Percentiles rank a stretch among this genome's conserved stretches.
These are phyloP conservation scores for Vigna radiata DNA, from an alignment of 306 rosid species.

Conservation along the genomic window DNA sequence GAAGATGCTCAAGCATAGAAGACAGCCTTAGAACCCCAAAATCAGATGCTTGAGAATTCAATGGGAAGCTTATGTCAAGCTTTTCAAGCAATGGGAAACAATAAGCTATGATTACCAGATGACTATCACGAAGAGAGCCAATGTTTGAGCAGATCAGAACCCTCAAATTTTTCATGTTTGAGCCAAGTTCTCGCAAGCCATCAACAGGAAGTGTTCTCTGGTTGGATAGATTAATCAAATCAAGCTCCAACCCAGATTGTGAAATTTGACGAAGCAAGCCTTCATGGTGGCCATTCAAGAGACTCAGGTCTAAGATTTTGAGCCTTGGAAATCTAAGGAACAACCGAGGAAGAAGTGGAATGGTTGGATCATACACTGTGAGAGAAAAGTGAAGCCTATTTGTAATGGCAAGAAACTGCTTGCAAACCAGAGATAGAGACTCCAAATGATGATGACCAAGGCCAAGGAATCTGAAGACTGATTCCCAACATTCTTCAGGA, in stretches of 20 bases:
- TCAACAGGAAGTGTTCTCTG: conserved; percentile 49
- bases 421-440: conserved; percentile 69
- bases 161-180: conserved; percentile 56
- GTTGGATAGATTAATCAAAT: conserved; percentile 65
- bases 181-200: conserved; percentile 54
- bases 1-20: conserved; percentile 55
- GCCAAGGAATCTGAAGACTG: conserved; percentile 51
- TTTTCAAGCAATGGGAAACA: conserved; percentile 73
- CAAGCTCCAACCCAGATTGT: conserved; percentile 59
- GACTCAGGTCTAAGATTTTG: conserved; percentile 56
- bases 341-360: conserved; percentile 52
- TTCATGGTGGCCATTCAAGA: conserved; percentile 52
- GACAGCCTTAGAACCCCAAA: conserved; percentile 58
- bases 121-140: conserved; percentile 48
- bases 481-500: conserved; percentile 76
- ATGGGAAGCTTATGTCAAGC: conserved; percentile 70
- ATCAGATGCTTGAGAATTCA: conserved; percentile 55
- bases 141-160: conserved; percentile 60
- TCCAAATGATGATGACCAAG: conserved; percentile 48
- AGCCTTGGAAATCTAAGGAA: conserved; percentile 60
- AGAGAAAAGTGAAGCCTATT: conserved; percentile 53
- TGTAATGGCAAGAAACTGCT: conserved; percentile 64
- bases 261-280: conserved; percentile 56
- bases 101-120: conserved; percentile 56
- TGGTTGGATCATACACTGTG: conserved; percentile 42